phyloP scores from a whole-genome alignment of 495 filamentous ascomycete species.

The Echria macrotheca region DNA sequence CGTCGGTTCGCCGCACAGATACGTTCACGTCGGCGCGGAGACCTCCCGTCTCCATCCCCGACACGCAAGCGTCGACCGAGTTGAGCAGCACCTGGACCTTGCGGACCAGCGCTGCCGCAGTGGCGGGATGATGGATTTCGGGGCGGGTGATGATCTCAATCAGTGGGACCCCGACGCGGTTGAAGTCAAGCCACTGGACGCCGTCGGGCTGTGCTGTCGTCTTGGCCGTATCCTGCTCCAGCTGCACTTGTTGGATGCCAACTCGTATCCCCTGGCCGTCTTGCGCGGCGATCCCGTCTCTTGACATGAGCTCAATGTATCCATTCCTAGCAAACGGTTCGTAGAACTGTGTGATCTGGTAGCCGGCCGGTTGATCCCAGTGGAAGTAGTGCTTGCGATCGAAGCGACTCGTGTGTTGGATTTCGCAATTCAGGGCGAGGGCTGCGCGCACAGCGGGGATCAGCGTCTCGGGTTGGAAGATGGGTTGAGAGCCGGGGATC shows the following conservation, averaged over 20 bases:
- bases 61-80: constrained; percentile 72
- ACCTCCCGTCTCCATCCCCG: constrained; percentile 90
- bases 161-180: constrained; percentile 83
- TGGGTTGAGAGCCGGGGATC: constrained; percentile 80
- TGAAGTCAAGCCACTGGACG: constrained; percentile 84
- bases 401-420: constrained; percentile 71
- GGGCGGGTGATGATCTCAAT: constrained; percentile 94
- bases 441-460: constrained; percentile 88
- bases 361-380: constrained; percentile 92
- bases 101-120: constrained; percentile 77
- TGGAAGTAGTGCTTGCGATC: constrained; percentile 99
- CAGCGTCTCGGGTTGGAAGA: constrained; percentile 76
- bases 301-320: constrained; percentile 57
- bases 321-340: constrained; percentile 81
- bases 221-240: constrained; percentile 98
- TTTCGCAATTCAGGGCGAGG: constrained; percentile 71
- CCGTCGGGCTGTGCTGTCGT: constrained; percentile 70
- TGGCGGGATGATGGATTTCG: constrained; percentile 74
- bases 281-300: constrained; percentile 75
- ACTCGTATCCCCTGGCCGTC: constrained; percentile 61
- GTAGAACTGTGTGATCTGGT: constrained; percentile 96
- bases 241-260: constrained; percentile 86
- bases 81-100: constrained; percentile 85
- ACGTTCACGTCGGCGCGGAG: constrained; percentile 95
- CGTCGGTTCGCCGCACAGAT: constrained; percentile 58